Base-by-base conservation (phyloP, 352 stramenopile genomes). In the Globisporangium iwayamae region DNA sequence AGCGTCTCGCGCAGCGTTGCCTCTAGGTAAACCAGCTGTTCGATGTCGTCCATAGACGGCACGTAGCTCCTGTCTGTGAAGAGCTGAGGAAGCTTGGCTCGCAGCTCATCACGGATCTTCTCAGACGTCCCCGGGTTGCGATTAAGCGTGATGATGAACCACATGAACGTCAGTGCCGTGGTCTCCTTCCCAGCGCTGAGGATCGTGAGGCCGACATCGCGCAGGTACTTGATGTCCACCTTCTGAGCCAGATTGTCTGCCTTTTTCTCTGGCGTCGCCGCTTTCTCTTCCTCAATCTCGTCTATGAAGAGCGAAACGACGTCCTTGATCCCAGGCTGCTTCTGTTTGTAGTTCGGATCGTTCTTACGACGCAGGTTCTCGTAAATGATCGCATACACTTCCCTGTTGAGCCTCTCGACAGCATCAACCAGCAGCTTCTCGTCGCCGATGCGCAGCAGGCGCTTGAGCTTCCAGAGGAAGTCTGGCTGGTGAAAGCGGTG, bases 181-280 rank as follows among this genome's bases (percentile, higher is more conserved):
- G 82, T 96, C 59, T 95, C 89, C 34, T 87, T 78, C 4, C 85
- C 89, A 14, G 79, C 87, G 22, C 87, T 58, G 32, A 96, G 65
- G 51, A 96, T 81, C 11, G 75, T 77, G 6, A 95, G 71, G 4
- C 86, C 68, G n/a, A 96, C 71, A 34, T 93, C 81, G 9, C 73
- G 61, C 22, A 96, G 68, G 52, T 85, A 83, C 38, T 81, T 83
- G 11, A 74, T 63, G 7, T 75, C 68, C 16, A 85, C 22, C 5
- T 54, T 30, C 18, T 67, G 63, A 0, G 41, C 41, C 16, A 16
- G 5, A 47, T 18, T 20, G 41, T 41, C n/a, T 1, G 51, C 3
- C n/a, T 65, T 50, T 0, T 43, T 56, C 9, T 56, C 71, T 54
- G 72, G 59, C 0, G 46, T 41, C 60, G 34, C 46, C 38, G 22